Conservation (phyloP, 306 rosid genomes). For the Quercus mongolica region DNA sequence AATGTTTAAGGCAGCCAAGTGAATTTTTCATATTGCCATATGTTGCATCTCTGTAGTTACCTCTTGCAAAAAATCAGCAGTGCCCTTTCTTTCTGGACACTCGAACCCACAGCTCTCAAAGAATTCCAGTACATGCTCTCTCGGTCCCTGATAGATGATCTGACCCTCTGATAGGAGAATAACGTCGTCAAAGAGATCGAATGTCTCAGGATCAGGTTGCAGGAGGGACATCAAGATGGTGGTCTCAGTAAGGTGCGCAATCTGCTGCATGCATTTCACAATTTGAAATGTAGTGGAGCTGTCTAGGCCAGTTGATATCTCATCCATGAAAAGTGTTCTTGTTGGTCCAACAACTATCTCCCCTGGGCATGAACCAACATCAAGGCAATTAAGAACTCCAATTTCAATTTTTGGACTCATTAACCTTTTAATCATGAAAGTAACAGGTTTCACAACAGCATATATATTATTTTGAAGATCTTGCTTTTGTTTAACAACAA, state of each 20-base stretch:
- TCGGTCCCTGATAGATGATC: background rate
- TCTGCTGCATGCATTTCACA: background rate
- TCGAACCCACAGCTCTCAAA: background rate
- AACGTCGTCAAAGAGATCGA: background rate
- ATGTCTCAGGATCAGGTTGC: constrained; percentile 4
- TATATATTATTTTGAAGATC: too few species aligned
- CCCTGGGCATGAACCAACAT: background rate
- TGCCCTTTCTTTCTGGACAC: background rate
- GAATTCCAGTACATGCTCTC: background rate
- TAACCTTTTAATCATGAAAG: background rate
- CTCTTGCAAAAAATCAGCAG: constrained; percentile 2
- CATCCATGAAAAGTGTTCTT: constrained; percentile 1
- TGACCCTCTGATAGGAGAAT: constrained; percentile 1
- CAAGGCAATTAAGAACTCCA: background rate
- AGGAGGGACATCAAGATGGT: constrained; percentile 1
- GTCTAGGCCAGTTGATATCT: constrained; percentile 11
- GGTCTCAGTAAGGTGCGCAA: background rate
- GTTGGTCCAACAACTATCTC: constrained; percentile 8
- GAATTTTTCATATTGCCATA: background rate
- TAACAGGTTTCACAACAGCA: background rate
- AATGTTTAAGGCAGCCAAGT: too few species aligned
- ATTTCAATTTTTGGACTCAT: background rate
- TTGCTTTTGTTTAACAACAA: too few species aligned
- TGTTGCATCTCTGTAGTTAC: background rate
- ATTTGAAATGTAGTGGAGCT: constrained; percentile 3